Evolutionary conservation across 2,329 filamentous ascomycete species (phyloP).

Genomic region (Trichoderma citrinoviride): DNA sequence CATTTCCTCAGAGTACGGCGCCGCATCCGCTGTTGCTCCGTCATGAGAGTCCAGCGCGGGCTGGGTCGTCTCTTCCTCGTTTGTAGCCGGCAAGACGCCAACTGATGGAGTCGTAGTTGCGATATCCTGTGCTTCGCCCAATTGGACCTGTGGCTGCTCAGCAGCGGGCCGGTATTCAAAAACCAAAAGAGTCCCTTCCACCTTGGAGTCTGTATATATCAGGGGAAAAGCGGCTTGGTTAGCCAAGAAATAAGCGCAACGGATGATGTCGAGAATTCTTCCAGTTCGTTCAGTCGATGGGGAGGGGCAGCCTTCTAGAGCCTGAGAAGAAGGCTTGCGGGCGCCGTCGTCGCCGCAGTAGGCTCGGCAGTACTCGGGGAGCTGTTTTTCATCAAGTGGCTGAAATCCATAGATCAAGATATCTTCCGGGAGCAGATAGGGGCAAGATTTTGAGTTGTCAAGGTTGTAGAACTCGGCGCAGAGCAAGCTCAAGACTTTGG

Average conservation of each 20-base stretch:
- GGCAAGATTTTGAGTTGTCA: slow-evolving; percentile 39
- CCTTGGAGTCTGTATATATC: slow-evolving; percentile 22
- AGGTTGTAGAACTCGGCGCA: slow-evolving; percentile 43
- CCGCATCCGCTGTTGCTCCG: neutral
- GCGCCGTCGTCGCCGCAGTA: slow-evolving; percentile 36
- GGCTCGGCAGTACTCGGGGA: slow-evolving; percentile 42
- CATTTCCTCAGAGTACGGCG: neutral
- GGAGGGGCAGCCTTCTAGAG: slow-evolving; percentile 33
- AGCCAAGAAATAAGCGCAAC: slow-evolving; percentile 48
- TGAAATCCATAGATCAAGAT: slow-evolving; percentile 45
- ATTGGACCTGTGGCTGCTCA: neutral
- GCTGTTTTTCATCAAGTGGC: slow-evolving; percentile 39
- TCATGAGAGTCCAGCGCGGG: neutral
- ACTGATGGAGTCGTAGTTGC: neutral
- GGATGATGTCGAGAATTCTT: slow-evolving; percentile 48
- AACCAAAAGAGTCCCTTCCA: slow-evolving; percentile 32
- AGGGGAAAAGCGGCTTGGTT: slow-evolving; percentile 43
- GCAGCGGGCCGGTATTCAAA: slow-evolving; percentile 34
- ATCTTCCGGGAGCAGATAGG: slow-evolving; percentile 54
- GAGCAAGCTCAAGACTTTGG: slow-evolving; percentile 49
- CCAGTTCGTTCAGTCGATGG: slow-evolving; percentile 42
- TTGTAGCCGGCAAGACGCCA: neutral
- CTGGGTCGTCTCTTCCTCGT: neutral
- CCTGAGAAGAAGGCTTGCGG: slow-evolving; percentile 41
- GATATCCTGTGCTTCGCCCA: neutral